Conservation (phyloP, 2,329 filamentous ascomycete genomes). For the Stenocarpella maydis region DNA sequence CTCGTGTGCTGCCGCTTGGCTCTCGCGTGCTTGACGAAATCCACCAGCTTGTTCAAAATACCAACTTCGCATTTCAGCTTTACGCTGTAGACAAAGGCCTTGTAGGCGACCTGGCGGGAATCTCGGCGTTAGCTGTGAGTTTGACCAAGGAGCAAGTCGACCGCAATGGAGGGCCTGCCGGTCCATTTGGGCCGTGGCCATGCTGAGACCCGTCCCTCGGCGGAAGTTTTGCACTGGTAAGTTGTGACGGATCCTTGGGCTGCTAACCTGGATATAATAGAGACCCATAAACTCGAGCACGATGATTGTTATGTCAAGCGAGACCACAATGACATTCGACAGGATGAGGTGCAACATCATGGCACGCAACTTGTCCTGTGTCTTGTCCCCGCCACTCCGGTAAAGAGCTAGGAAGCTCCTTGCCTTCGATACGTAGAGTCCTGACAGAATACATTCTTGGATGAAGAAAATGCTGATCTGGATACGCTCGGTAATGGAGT, state of each 20-base stretch:
- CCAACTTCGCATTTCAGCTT: constrained; percentile 50
- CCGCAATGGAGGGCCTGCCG: not conserved
- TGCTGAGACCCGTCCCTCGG: not conserved
- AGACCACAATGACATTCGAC: constrained; percentile 53
- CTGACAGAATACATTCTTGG: constrained; percentile 63
- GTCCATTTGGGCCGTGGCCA: not conserved
- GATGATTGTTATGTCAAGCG: constrained; percentile 47
- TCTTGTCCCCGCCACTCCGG: constrained; percentile 45
- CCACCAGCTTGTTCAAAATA: constrained; percentile 47
- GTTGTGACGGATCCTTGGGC: not conserved
- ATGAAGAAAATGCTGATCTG: constrained; percentile 65
- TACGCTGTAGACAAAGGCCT: constrained; percentile 46
- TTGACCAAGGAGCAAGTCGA: not conserved
- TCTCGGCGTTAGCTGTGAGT: not conserved
- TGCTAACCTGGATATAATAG: constrained; percentile 45
- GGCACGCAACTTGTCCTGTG: constrained; percentile 43
- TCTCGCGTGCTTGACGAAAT: constrained; percentile 38
- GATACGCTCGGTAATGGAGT: constrained; percentile 60
- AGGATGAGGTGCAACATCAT: constrained; percentile 57
- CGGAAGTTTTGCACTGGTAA: not conserved
- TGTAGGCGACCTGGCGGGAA: constrained; percentile 38
- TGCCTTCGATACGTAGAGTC: constrained; percentile 62
- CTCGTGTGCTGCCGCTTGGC: not conserved
- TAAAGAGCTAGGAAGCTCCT: constrained; percentile 56
- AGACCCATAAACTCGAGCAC: constrained; percentile 45